Evolutionary conservation across 1,284 basidiomycete genomes (phyloP).

Genomic region (Ceratorhiza oryzae-sativae): DNA sequence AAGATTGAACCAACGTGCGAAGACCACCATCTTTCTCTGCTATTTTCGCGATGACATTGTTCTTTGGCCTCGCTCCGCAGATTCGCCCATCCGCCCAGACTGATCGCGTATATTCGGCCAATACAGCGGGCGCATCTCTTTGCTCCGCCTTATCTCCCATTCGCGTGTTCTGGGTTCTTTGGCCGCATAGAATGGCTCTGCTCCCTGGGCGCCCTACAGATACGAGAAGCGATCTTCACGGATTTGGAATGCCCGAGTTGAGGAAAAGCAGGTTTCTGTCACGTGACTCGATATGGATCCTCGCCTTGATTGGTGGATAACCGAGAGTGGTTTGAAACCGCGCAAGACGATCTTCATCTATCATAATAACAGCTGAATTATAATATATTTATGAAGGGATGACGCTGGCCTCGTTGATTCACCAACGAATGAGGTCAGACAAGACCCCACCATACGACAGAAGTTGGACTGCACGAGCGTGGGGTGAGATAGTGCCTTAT

Average conservation of each 20-base stretch:
- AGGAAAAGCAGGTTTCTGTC: neutral
- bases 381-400: too few relatives aligned
- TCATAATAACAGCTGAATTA: neutral
- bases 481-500: too few relatives aligned
- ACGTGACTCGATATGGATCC: neutral
- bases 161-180: neutral
- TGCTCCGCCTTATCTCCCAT: slow-evolving; percentile 27
- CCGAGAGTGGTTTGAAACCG: neutral
- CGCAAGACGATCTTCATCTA: neutral
- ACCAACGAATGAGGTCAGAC: too few relatives aligned
- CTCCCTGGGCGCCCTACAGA: neutral
- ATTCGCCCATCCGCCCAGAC: neutral
- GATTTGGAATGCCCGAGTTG: neutral
- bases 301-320: slow-evolving; percentile 4
- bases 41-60: neutral
- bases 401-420: too few relatives aligned
- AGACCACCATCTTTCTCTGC: neutral
- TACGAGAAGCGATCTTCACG: slow-evolving; percentile 14
- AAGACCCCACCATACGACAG: neutral
- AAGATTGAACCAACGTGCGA: neutral
- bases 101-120: neutral
- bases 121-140: slow-evolving; percentile 13
- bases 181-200: neutral
- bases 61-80: neutral
- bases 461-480: neutral